Conservation (phyloP, 2,329 filamentous ascomycete genomes). For the Zymoseptoria passerinii region DNA sequence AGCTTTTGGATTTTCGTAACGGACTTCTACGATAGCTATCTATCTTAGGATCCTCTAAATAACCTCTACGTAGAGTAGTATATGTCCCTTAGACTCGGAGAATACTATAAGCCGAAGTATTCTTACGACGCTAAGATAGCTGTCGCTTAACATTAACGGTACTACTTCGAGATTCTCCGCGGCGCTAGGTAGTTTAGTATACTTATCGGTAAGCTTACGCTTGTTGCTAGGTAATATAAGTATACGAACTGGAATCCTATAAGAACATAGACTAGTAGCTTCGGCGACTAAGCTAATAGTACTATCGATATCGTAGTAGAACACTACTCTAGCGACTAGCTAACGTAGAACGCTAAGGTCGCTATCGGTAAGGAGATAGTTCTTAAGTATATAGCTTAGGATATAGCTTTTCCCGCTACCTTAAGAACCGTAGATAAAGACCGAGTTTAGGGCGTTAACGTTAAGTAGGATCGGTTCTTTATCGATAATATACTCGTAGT, state of each 20-base stretch:
- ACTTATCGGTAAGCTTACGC: conserved; percentile 34
- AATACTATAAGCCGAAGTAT: conserved; percentile 52
- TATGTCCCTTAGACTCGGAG: conserved; percentile 30
- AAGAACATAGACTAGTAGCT: conserved; percentile 46
- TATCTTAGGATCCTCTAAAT: conserved; percentile 50
- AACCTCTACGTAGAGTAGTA: conserved; percentile 50
- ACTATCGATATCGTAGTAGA: conserved; percentile 48
- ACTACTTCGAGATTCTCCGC: conserved; percentile 38
- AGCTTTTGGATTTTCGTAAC: too few species aligned
- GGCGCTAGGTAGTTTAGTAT: conserved; percentile 32
- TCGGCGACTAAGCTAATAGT: conserved; percentile 46
- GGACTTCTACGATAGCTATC: conserved; percentile 40
- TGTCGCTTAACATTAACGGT: conserved; percentile 38
- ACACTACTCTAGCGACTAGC: conserved; percentile 52
- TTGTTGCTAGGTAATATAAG: conserved; percentile 46
- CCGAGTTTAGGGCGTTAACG: conserved; percentile 48
- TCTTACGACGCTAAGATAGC: conserved; percentile 43
- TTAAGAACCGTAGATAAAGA: conserved; percentile 56
- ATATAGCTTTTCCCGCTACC: conserved; percentile 57
- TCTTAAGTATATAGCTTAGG: conserved; percentile 51
- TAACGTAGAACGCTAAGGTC: conserved; percentile 38
- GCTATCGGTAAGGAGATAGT: conserved; percentile 43
- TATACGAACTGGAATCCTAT: conserved; percentile 41
- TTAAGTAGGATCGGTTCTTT: conserved; percentile 41
- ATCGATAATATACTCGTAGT: conserved; percentile 3